Evolutionary conservation across 164 flowering plant genomes (phyloP).

Genomic region (Amborella trichopoda): DNA sequence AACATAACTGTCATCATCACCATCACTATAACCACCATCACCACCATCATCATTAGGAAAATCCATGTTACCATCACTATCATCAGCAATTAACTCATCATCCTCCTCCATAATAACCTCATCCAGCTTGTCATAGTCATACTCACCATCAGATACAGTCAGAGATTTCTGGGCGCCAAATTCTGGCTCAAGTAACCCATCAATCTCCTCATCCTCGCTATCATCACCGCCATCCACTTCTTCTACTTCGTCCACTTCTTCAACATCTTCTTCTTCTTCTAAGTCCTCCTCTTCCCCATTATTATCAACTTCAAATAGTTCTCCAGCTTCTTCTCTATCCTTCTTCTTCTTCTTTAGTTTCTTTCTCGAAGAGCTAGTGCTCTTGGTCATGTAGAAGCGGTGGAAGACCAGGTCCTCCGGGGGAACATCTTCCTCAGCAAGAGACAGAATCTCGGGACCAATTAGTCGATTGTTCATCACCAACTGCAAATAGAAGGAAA

Average conservation of each 20-base stretch:
- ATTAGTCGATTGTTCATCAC: slow-evolving; percentile 56
- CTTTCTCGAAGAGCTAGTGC: slow-evolving; percentile 48
- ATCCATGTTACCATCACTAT: slow-evolving; percentile 50
- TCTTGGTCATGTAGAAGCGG: slow-evolving; percentile 76
- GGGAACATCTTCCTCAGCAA: slow-evolving; percentile 80
- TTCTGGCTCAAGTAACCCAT: too few species aligned
- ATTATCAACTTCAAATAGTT: slow-evolving; percentile 20
- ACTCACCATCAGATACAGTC: too few species aligned
- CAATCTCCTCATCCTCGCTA: slow-evolving; percentile 64
- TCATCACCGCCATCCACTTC: slow-evolving; percentile 29
- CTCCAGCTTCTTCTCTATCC: slow-evolving; percentile 55
- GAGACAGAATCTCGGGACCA: slow-evolving; percentile 71
- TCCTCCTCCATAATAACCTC: slow-evolving; percentile 60
- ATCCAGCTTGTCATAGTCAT: too few species aligned
- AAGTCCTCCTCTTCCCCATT: slow-evolving; percentile 18
- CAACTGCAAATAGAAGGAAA: slow-evolving; percentile 37
- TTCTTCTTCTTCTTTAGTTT: slow-evolving; percentile 84
- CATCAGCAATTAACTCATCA: slow-evolving; percentile 62
- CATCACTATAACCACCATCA: slow-evolving; percentile 23
- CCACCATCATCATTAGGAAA: slow-evolving; percentile 16
- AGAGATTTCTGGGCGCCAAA: too few species aligned
- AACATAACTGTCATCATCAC: slow-evolving; percentile 16
- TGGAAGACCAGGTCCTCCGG: slow-evolving; percentile 95
- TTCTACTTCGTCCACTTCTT: slow-evolving; percentile 71
- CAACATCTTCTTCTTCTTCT: slow-evolving; percentile 76